These are phyloP conservation scores for Leucocoprinus birnbaumii DNA, from an alignment of 768 basidiomycete species.

Conservation along the genomic window DNA sequence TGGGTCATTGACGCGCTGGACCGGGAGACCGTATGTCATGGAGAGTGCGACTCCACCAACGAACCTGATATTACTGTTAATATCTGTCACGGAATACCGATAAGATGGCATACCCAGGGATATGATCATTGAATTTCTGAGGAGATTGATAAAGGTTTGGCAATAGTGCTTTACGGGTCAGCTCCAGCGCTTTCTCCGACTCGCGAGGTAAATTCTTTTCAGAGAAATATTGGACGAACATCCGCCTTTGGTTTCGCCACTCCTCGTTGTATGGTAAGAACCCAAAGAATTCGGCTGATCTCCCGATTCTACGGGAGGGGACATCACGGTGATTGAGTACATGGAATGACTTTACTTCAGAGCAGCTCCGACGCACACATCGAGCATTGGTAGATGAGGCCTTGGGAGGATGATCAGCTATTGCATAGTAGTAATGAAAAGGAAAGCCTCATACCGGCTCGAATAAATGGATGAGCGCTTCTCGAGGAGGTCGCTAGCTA, in stretches of 20 bases:
- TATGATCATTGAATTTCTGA: not conserved
- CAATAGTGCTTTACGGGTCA: not conserved
- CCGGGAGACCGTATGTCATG: constrained; percentile 9
- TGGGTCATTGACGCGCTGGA: not conserved
- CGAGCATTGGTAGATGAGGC: too few relatives aligned
- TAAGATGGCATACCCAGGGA: not conserved
- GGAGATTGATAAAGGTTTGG: constrained; percentile 1
- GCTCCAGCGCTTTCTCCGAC: not conserved
- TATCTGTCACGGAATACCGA: too few relatives aligned
- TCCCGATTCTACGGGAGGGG: too few relatives aligned
- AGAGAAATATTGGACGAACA: constrained; percentile 24
- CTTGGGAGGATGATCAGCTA: too few relatives aligned
- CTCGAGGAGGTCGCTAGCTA: constrained; percentile 52
- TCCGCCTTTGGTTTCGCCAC: constrained; percentile 22
- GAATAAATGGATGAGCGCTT: constrained; percentile 55
- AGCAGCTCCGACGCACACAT: too few relatives aligned
- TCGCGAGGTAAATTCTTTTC: not conserved
- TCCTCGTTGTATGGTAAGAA: constrained; percentile 22
- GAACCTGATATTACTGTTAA: not conserved
- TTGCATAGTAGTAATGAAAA: too few relatives aligned
- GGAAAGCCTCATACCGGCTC: too few relatives aligned
- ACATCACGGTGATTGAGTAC: too few relatives aligned
- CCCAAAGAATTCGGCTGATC: too few relatives aligned
- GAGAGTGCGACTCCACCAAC: not conserved
- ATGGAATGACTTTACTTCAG: too few relatives aligned